Evolutionary conservation across 2,329 filamentous ascomycete genomes (phyloP).

Genomic region (Tolypocladium paradoxum): DNA sequence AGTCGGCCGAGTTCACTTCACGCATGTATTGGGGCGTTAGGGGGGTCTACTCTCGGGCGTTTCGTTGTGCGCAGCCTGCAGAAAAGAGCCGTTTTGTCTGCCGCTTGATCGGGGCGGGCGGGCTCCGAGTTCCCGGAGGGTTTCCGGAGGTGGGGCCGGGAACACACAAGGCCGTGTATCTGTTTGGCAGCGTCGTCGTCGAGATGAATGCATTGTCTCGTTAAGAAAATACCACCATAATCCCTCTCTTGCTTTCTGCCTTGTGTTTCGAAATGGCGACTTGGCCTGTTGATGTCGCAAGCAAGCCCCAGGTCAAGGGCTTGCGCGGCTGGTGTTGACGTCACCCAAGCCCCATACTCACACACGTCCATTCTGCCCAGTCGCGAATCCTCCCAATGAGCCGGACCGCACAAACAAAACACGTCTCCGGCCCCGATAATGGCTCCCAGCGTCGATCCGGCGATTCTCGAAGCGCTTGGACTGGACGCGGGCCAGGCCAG

Average conservation of each 20-base stretch:
- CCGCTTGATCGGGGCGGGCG: background rate
- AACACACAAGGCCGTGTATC: background rate
- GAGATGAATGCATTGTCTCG: background rate
- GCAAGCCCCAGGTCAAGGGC: background rate
- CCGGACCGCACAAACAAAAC: background rate
- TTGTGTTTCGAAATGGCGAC: background rate
- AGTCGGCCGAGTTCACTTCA: background rate
- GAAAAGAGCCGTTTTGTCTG: background rate
- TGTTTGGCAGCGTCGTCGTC: background rate
- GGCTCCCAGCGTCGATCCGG: conserved; percentile 45
- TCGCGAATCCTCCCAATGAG: background rate
- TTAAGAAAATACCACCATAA: background rate
- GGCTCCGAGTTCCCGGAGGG: background rate
- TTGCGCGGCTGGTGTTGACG: background rate
- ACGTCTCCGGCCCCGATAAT: conserved; percentile 17
- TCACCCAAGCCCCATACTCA: background rate
- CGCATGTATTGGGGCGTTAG: background rate
- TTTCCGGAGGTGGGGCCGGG: background rate
- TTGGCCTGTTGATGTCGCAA: background rate
- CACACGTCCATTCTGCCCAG: background rate
- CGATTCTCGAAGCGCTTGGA: conserved; percentile 48
- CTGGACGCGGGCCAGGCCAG: conserved; percentile 44
- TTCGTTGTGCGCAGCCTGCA: too few species aligned
- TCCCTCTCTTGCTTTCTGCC: background rate
- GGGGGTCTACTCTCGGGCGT: too few species aligned